These are phyloP conservation scores for Teunomyces panamensis DNA, from an alignment of 805 yeast genomes.

Conservation along the genomic window DNA sequence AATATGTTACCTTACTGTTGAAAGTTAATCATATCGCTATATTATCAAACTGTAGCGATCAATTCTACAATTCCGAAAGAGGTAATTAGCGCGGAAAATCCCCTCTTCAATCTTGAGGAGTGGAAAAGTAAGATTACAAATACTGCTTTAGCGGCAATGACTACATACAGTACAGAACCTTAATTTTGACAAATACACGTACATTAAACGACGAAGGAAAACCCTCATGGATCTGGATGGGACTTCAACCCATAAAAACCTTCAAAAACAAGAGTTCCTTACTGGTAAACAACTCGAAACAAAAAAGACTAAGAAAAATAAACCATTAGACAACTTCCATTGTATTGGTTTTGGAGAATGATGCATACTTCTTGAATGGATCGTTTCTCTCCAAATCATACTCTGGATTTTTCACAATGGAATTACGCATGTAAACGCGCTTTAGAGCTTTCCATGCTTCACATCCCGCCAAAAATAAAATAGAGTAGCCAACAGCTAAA, in stretches of 20 bases:
- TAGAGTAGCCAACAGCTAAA: constrained; percentile 29
- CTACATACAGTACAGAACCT: no score
- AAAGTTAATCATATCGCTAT: no score
- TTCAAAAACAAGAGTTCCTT: not conserved
- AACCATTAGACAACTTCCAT: constrained; percentile 17
- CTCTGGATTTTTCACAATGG: constrained; percentile 25
- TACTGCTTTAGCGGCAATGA: no score
- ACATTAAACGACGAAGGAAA: constrained; percentile 4
- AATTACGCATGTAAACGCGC: constrained; percentile 28
- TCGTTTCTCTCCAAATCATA: constrained; percentile 39
- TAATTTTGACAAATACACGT: not conserved
- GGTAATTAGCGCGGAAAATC: no score
- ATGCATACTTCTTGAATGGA: constrained; percentile 39
- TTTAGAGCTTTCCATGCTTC: constrained; percentile 42
- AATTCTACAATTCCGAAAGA: no score
- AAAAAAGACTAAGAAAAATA: not conserved
- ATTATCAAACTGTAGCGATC: no score
- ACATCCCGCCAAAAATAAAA: constrained; percentile 29
- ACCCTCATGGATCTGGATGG: constrained; percentile 8
- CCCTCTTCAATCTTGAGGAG: no score
- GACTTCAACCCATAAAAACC: constrained; percentile 11
- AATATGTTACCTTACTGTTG: no score
- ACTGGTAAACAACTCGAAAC: not conserved
- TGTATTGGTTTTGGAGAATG: constrained; percentile 38
- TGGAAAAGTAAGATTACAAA: no score